phyloP scores from a whole-genome alignment of 2,329 filamentous ascomycete genomes.

The Cercospora sesami region DNA sequence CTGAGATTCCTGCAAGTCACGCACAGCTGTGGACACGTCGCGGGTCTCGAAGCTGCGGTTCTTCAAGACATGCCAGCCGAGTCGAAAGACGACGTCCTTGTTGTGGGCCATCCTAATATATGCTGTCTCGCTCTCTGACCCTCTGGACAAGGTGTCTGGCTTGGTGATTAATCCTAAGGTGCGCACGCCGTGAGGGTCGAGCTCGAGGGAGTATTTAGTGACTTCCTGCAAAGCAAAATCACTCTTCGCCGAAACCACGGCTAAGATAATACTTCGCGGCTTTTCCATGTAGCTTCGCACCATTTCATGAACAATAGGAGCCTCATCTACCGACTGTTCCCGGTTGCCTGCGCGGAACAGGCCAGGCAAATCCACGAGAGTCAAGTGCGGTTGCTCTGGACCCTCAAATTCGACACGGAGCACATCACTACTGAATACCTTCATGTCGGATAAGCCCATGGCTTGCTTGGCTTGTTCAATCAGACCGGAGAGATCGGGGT shows the following conservation, averaged over 20 bases:
- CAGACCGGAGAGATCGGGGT: not conserved
- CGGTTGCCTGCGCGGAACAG: slow-evolving; percentile 30
- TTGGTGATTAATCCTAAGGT: slow-evolving; percentile 42
- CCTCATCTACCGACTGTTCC: slow-evolving; percentile 37
- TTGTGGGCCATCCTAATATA: not conserved
- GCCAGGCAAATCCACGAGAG: slow-evolving; percentile 33
- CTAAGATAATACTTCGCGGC: slow-evolving; percentile 43
- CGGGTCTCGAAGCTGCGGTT: slow-evolving; percentile 3
- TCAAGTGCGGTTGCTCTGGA: slow-evolving; percentile 24
- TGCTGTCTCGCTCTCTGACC: slow-evolving; percentile 8
- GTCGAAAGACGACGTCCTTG: not conserved
- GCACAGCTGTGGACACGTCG: not conserved
- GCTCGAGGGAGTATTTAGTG: slow-evolving; percentile 41
- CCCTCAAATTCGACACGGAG: slow-evolving; percentile 29
- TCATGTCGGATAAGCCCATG: not conserved
- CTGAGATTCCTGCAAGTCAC: not conserved
- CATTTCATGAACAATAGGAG: slow-evolving; percentile 40
- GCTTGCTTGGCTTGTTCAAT: not conserved
- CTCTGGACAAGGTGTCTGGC: slow-evolving; percentile 33
- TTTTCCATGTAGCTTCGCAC: slow-evolving; percentile 43
- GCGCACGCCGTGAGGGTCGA: slow-evolving; percentile 33
- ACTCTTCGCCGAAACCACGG: slow-evolving; percentile 45
- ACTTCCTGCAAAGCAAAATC: slow-evolving; percentile 50
- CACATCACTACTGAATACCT: slow-evolving; percentile 18
- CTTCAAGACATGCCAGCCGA: slow-evolving; percentile 17